Conservation (phyloP, 2,329 filamentous ascomycete species). For the Parascedosporium putredinis region DNA sequence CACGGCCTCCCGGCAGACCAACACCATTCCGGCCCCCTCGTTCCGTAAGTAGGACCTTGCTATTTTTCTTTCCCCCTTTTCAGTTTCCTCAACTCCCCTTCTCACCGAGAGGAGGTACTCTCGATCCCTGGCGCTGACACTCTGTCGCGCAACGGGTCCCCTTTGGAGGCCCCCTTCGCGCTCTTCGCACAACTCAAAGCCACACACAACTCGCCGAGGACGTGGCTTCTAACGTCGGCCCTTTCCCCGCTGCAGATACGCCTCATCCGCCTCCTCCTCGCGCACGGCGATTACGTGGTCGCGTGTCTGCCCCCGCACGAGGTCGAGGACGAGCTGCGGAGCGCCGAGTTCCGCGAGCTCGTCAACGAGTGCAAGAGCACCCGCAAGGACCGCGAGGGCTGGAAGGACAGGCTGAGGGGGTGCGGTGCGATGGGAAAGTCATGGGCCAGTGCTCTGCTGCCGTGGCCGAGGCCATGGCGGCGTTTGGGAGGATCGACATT, state of each 20-base stretch:
- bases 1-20: neutral
- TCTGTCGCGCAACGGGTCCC: too few relatives aligned
- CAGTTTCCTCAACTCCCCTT: neutral
- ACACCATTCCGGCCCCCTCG: conserved; percentile 6
- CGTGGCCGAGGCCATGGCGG: conserved; percentile 72
- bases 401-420: conserved; percentile 67
- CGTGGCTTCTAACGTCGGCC: conserved; percentile 86
- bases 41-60: conserved; percentile 7
- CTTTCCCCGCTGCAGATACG: conserved; percentile 77
- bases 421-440: conserved; percentile 50
- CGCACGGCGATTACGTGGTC: conserved; percentile 86
- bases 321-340: conserved; percentile 66
- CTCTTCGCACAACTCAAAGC: too few relatives aligned
- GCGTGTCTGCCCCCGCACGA: conserved; percentile 72
- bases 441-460: conserved; percentile 72
- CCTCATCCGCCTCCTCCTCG: conserved; percentile 68
- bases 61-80: neutral
- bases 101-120: too few relatives aligned
- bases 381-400: conserved; percentile 59
- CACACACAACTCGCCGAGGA: conserved; percentile 65
- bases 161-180: too few relatives aligned
- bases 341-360: conserved; percentile 70
- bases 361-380: conserved; percentile 57
- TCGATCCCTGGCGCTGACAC: too few relatives aligned
- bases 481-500: conserved; percentile 83